phyloP scores from a whole-genome alignment of 1,139 yeast genomes.

The Chernovozyma sophiae-reginae region DNA sequence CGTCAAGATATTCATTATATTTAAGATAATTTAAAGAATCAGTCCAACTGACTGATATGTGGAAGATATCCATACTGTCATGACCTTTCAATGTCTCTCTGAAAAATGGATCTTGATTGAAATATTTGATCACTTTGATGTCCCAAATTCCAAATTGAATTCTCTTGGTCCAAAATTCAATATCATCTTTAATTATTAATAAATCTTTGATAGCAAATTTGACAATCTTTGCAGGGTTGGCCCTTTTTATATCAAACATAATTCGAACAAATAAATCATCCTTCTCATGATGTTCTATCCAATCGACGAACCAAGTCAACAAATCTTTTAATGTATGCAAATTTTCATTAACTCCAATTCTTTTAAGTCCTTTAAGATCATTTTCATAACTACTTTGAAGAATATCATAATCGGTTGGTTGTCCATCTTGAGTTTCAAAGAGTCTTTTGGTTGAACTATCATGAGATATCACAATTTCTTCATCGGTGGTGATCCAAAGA shows the following conservation, averaged over 20 bases:
- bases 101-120: slow-evolving; percentile 39
- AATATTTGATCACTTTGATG: slow-evolving; percentile 54
- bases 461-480: slow-evolving; percentile 72
- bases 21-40: slow-evolving; percentile 30
- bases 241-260: slow-evolving; percentile 80
- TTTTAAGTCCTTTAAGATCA: slow-evolving; percentile 47
- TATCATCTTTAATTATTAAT: slow-evolving; percentile 42
- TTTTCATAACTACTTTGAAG: slow-evolving; percentile 35
- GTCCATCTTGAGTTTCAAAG: slow-evolving; percentile 48
- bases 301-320: slow-evolving; percentile 52
- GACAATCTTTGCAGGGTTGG: slow-evolving; percentile 59
- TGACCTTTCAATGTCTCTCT: slow-evolving; percentile 20
- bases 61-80: slow-evolving; percentile 28
- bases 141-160: slow-evolving; percentile 84
- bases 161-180: slow-evolving; percentile 62
- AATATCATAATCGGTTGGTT: slow-evolving; percentile 36
- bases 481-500: slow-evolving; percentile 72
- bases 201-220: slow-evolving; percentile 50
- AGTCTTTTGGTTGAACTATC: slow-evolving; percentile 58
- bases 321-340: slow-evolving; percentile 62
- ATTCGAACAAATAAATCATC: slow-evolving; percentile 16
- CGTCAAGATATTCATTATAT: slow-evolving; percentile 35
- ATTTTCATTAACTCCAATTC: slow-evolving; percentile 51
- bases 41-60: slow-evolving; percentile 35
- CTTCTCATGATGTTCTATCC: slow-evolving; percentile 19